A percentile compares a stretch with the other conserved stretches of the same genome.
phyloP scores from a whole-genome alignment of 2,329 filamentous ascomycete species.

The Lachnellula hyalina region DNA sequence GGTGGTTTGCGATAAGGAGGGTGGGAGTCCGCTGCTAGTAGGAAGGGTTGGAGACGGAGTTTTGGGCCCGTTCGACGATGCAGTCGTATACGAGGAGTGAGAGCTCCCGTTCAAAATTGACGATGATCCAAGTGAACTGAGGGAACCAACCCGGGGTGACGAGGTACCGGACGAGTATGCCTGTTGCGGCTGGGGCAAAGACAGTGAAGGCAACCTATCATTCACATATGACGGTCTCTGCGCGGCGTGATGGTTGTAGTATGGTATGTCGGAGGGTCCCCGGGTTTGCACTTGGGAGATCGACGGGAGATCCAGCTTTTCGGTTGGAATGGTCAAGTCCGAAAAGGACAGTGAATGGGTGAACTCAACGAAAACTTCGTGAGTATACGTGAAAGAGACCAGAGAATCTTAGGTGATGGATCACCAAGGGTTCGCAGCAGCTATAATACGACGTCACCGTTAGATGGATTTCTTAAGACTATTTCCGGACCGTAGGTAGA shows the following conservation, averaged over 20 bases:
- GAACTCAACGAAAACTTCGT: slow-evolving; percentile 24
- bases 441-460: background rate
- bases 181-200: slow-evolving; percentile 59
- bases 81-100: slow-evolving; percentile 50
- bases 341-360: slow-evolving; percentile 25
- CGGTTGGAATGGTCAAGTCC: slow-evolving; percentile 49
- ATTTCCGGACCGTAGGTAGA: slow-evolving; percentile 11
- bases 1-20: slow-evolving; percentile 34
- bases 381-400: slow-evolving; percentile 1
- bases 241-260: slow-evolving; percentile 62
- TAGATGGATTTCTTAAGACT: background rate
- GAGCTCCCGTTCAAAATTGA: slow-evolving; percentile 47
- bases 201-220: slow-evolving; percentile 68
- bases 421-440: background rate
- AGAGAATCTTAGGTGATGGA: slow-evolving; percentile 1
- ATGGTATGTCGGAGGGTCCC: slow-evolving; percentile 66
- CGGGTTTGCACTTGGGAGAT: slow-evolving; percentile 78
- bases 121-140: slow-evolving; percentile 53
- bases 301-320: slow-evolving; percentile 91
- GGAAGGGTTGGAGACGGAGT: slow-evolving; percentile 69
- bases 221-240: slow-evolving; percentile 62
- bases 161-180: slow-evolving; percentile 64
- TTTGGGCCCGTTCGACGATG: slow-evolving; percentile 59
- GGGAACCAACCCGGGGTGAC: slow-evolving; percentile 72
- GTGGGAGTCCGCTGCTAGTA: slow-evolving; percentile 41